A percentile compares a stretch with the other conserved stretches of the same genome.
Conservation (phyloP, 2,329 filamentous ascomycete species). For the Bipolaris gigantea region DNA sequence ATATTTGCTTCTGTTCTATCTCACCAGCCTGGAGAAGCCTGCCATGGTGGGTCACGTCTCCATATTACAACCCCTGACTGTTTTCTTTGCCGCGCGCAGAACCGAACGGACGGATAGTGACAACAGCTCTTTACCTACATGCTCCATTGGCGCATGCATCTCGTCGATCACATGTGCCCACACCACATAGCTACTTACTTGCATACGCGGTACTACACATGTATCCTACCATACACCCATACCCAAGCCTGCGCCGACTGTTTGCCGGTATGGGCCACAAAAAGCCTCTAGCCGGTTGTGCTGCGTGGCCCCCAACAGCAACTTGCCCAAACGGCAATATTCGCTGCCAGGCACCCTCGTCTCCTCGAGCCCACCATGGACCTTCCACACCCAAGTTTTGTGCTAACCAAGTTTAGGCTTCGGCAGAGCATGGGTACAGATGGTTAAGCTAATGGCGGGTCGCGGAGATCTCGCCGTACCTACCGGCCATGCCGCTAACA, state of each 20-base stretch:
- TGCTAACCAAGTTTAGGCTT: not conserved
- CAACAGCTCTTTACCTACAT: not conserved
- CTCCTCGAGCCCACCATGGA: not conserved
- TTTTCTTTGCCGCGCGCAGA: slow-evolving; percentile 1
- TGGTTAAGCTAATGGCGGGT: slow-evolving; percentile 15
- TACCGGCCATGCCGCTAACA: slow-evolving; percentile 1
- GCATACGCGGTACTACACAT: not conserved
- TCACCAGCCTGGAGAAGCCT: not conserved
- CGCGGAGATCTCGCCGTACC: slow-evolving; percentile 22
- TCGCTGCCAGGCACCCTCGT: not conserved
- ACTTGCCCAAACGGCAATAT: not conserved
- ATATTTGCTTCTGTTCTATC: not conserved
- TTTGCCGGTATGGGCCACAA: not conserved
- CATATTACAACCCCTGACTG: not conserved
- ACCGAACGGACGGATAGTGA: slow-evolving; percentile 4
- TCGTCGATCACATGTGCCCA: not conserved
- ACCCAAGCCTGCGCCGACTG: not conserved
- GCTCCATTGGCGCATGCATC: not conserved
- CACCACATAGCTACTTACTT: not conserved
- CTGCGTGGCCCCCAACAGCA: not conserved
- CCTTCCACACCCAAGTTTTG: not conserved
- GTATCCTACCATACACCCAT: no score
- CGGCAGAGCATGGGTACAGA: not conserved
- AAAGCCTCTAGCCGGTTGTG: not conserved
- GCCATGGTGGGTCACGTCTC: not conserved